These are phyloP conservation scores for Parathielavia hyrcaniae DNA, from an alignment of 495 filamentous ascomycete species.

Conservation along the genomic window DNA sequence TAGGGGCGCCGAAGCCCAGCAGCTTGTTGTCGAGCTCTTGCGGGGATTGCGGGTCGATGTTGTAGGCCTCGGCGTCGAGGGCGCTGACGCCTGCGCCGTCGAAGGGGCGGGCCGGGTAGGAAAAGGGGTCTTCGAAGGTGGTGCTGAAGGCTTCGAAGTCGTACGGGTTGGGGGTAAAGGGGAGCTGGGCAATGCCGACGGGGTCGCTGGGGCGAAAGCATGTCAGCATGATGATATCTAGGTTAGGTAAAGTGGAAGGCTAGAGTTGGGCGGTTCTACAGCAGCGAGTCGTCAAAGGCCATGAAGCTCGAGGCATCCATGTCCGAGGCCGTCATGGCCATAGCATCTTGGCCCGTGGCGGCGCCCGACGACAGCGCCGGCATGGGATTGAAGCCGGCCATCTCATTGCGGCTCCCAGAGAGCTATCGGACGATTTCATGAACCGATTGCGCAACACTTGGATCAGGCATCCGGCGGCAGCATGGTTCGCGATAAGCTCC, in stretches of 20 bases:
- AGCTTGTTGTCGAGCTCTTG: conserved; percentile 42
- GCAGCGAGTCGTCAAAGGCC: conserved; percentile 42
- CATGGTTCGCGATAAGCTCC: conserved; percentile 6
- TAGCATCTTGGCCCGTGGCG: conserved; percentile 34
- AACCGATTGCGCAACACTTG: neutral
- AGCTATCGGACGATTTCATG: conserved; percentile 2
- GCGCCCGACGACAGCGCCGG: conserved; percentile 36
- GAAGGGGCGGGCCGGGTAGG: conserved; percentile 44
- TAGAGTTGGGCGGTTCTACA: conserved; percentile 29
- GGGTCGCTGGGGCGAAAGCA: conserved; percentile 31
- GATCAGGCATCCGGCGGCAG: conserved; percentile 1
- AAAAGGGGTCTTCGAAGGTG: conserved; percentile 66
- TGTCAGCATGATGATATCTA: too few relatives aligned
- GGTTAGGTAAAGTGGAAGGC: too few relatives aligned
- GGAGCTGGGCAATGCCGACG: conserved; percentile 43
- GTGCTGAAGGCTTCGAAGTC: conserved; percentile 50
- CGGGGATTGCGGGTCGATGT: conserved; percentile 27
- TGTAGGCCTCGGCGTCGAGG: conserved; percentile 37
- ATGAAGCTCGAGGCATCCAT: conserved; percentile 41
- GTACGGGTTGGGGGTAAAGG: conserved; percentile 48
- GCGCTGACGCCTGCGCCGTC: conserved; percentile 19
- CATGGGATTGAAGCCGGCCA: conserved; percentile 47
- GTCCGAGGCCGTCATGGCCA: conserved; percentile 33
- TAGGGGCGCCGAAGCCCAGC: conserved; percentile 68
- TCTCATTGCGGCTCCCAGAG: conserved; percentile 36